Base-by-base conservation (phyloP, 148 eudicot species). In the Pharnaceum exiguum region DNA sequence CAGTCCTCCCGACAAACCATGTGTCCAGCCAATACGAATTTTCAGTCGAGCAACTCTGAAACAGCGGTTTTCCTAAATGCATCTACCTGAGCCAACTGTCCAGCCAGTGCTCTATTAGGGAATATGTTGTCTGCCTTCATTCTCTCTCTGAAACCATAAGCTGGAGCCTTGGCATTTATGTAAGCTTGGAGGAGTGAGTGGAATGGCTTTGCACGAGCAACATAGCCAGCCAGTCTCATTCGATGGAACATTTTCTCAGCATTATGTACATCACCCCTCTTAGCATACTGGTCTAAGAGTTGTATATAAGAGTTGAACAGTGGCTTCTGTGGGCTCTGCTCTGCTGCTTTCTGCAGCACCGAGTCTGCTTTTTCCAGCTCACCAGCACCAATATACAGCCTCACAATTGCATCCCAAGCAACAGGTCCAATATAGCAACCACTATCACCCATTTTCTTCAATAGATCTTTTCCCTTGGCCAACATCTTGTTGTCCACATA, bases 361-460 rank as follows among this genome's bases (percentile, higher is more conserved):
- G 85, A 56, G 25, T 81, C 94, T 0, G 98, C 98, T 71, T 93
- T 93, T 73, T 88, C 95, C 28, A 93, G 79, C 60, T 93, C 95
- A 7, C 96, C 98, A 5, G 81, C 88, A 27, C 72, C 84, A 13
- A 72, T 68, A 24, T 93, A 85, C 18, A 93, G 90, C 80, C 58
- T 88, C 52, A 93, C 83, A 13, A 93, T 61, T 2, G 83, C 78
- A 25, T 93, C 95, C 95, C 95, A 93, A 11, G 86, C 71, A 65
- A 49, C 15, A 0, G 98, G 96, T 23, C 95, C 90, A 24, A 83
- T 67, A 3, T 9, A 33, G 62, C 77, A 73, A 15, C 96, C 90
- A 31, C 66, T 75, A 8, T 81, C 82, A 15, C 63, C 82, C 90
- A 93, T 88, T 25, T 62, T 77, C 49, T 78, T 88, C 68, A 88